Base-by-base conservation (phyloP, 371 early-diverging fungal species). In the Rhizopus microsporus region DNA sequence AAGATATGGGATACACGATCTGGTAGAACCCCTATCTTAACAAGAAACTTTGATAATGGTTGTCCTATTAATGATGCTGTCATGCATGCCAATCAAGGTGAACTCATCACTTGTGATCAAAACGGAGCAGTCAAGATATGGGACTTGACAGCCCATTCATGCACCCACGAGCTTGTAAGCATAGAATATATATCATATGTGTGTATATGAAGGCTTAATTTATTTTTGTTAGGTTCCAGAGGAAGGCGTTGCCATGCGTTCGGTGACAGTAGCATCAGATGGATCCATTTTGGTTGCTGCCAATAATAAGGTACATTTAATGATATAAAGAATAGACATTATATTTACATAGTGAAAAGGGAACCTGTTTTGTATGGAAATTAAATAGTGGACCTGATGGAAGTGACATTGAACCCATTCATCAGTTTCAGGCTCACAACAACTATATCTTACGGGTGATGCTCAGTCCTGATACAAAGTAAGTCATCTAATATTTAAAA, bases 21-120 rank as follows among this genome's bases (percentile, higher is more conserved):
- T 9, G 60, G 60, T 38, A 59, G 74, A 7, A 88, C 88, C 23
- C 90, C 92, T 0, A 87, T 85, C 5, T 72, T 91, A 34, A 92
- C 93, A 51, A 81, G 93, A 15, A 90, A 92, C 58, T 91, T 95
- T 69, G 87, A 93, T 54, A 92, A 94, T 63, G 90, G 90, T 55
- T 84, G 90, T 5, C 88, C 93, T 7, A 94, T 98, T 52, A 96
- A 92, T 58, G 96, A 96, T 69, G 90, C 95, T 23, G 93, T 92
- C 2, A 94, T 97, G 66, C 96, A 97, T 74, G 96, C 98, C 0
- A 84, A 97, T 65, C 95, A 95, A 71, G 96, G 93, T 35, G 93
- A 97, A 63, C 68, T 98, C 7, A 85, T 95, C 46, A 93, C 96
- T 0, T 94, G 95, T 71, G 97, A 98, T 78, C 95, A 95, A 62